Conservation (phyloP, 1,284 basidiomycete species). For the Cutaneotrichosporon cavernicola region DNA sequence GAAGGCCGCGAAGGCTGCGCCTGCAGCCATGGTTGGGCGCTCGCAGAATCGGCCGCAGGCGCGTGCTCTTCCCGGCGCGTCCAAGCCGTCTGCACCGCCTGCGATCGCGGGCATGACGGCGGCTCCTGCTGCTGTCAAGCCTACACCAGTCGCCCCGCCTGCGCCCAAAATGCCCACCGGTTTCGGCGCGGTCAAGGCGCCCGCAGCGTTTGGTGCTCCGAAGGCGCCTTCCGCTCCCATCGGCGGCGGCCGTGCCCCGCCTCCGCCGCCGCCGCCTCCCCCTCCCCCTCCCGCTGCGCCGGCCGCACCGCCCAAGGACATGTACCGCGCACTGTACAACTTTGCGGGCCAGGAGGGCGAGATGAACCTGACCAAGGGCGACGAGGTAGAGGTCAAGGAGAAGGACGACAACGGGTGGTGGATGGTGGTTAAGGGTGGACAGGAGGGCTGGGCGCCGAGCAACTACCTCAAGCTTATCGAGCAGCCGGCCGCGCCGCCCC, state of each 20-base stretch:
- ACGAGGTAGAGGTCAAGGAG: conserved; percentile 85
- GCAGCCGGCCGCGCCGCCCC: conserved; percentile 61
- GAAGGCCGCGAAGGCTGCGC: conserved; percentile 46
- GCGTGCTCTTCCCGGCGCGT: conserved; percentile 46
- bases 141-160: neutral
- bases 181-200: neutral
- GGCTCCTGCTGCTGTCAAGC: conserved; percentile 20
- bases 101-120: conserved; percentile 29
- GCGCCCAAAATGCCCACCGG: conserved; percentile 3
- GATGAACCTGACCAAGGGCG: conserved; percentile 85
- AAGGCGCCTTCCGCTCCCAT: conserved; percentile 27
- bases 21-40: conserved; percentile 39
- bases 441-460: conserved; percentile 92
- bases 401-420: conserved; percentile 97
- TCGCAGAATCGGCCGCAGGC: conserved; percentile 47
- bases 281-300: conserved; percentile 59
- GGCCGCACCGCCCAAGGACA: conserved; percentile 66
- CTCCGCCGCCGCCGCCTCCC: conserved; percentile 59
- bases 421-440: conserved; percentile 80
- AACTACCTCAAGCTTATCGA: conserved; percentile 84
- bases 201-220: conserved; percentile 14
- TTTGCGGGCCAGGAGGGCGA: conserved; percentile 91
- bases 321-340: conserved; percentile 82
- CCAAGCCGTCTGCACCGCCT: conserved; percentile 50
- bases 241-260: conserved; percentile 41